Conservation (phyloP, 2,329 filamentous ascomycete species). For the Phialophora macrospora region DNA sequence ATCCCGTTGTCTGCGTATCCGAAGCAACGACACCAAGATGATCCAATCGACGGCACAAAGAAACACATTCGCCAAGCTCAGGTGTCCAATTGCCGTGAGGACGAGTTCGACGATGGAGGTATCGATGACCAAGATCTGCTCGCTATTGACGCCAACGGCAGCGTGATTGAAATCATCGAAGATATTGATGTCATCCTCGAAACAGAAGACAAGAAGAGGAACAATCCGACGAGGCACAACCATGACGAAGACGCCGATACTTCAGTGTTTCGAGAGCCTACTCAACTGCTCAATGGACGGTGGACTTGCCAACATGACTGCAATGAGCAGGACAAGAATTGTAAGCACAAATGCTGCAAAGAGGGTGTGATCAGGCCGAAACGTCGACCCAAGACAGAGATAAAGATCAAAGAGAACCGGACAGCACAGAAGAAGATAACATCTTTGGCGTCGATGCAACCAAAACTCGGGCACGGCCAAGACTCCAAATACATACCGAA, state of each 20-base stretch:
- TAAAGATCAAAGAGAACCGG: slow-evolving; percentile 17
- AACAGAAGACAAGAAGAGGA: slow-evolving; percentile 26
- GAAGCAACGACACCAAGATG: slow-evolving; percentile 31
- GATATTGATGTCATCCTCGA: slow-evolving; percentile 39
- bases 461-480: not conserved
- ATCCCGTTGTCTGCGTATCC: slow-evolving; percentile 55
- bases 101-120: slow-evolving; percentile 60
- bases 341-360: slow-evolving; percentile 74
- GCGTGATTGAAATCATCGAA: slow-evolving; percentile 60
- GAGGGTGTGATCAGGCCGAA: slow-evolving; percentile 71
- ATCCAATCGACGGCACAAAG: slow-evolving; percentile 11
- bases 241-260: slow-evolving; percentile 19
- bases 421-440: slow-evolving; percentile 31
- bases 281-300: slow-evolving; percentile 68
- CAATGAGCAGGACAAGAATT: slow-evolving; percentile 63
- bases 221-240: slow-evolving; percentile 32
- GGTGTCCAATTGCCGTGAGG: slow-evolving; percentile 38
- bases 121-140: slow-evolving; percentile 61
- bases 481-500: not conserved
- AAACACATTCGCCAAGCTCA: slow-evolving; percentile 31
- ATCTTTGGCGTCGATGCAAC: slow-evolving; percentile 12
- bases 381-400: slow-evolving; percentile 45
- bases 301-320: slow-evolving; percentile 77
- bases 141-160: slow-evolving; percentile 49
- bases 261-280: slow-evolving; percentile 46